phyloP scores from a whole-genome alignment of 2,329 filamentous ascomycete species.

The Colletotrichum simmondsii region DNA sequence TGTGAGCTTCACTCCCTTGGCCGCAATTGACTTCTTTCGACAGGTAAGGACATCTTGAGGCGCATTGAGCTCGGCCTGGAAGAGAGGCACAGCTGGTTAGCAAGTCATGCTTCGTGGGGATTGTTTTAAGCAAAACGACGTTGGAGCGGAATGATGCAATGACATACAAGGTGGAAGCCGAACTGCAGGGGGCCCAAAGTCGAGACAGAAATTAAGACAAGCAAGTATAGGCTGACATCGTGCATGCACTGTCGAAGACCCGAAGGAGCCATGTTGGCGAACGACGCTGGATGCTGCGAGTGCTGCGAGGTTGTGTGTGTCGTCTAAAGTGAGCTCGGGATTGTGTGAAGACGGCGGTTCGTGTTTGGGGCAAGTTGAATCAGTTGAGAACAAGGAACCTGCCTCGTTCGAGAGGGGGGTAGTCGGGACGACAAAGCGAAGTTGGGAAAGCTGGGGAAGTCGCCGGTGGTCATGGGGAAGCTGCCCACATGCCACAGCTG shows the following conservation, averaged over 20 bases:
- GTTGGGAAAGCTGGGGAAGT: conserved; percentile 8
- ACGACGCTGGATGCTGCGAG: background rate
- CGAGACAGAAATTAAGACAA: conserved; percentile 79
- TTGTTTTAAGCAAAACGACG: background rate
- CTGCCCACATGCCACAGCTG: conserved; percentile 6
- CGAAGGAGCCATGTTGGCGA: conserved; percentile 44
- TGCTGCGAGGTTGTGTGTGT: background rate
- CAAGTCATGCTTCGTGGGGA: background rate
- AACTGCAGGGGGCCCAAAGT: conserved; percentile 93
- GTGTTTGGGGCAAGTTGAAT: background rate
- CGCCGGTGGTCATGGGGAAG: conserved; percentile 3
- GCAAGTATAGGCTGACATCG: conserved; percentile 78
- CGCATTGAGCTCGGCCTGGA: conserved; percentile 90
- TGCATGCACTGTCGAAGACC: conserved; percentile 52
- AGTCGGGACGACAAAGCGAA: conserved; percentile 25
- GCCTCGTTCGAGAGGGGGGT: background rate
- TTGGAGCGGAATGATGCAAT: conserved; percentile 23
- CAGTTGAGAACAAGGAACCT: background rate
- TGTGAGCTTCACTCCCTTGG: conserved; percentile 37
- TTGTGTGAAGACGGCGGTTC: conserved; percentile 2
- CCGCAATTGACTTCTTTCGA: conserved; percentile 63
- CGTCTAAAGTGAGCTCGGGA: background rate
- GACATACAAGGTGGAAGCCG: conserved; percentile 86
- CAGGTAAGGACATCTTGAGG: conserved; percentile 95
- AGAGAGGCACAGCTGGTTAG: conserved; percentile 1